phyloP scores from a whole-genome alignment of 805 yeast species.

The Hanseniaspora clermontiae region DNA sequence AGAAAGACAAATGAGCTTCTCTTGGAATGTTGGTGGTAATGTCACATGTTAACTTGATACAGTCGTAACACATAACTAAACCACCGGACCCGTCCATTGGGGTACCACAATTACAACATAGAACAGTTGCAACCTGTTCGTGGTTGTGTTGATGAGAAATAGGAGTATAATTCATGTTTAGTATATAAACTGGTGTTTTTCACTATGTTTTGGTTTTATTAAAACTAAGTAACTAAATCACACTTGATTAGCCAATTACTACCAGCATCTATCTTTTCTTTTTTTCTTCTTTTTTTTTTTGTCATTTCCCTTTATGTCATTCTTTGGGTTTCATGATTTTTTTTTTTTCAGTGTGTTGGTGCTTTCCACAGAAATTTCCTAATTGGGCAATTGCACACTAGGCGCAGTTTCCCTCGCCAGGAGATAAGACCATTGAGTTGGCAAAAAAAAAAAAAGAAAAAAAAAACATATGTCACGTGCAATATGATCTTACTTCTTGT shows the following conservation, averaged over 20 bases:
- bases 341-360: neutral
- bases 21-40: constrained; percentile 90
- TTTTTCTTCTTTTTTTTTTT: too few species aligned
- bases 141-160: constrained; percentile 28
- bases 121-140: constrained; percentile 58
- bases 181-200: too few species aligned
- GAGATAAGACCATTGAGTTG: neutral
- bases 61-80: constrained; percentile 90
- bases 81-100: constrained; percentile 95
- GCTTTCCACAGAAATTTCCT: neutral
- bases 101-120: constrained; percentile 96
- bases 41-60: constrained; percentile 86
- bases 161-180: constrained; percentile 29
- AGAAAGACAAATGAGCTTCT: constrained; percentile 84
- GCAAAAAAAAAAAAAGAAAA: neutral
- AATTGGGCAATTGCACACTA: neutral
- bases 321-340: neutral
- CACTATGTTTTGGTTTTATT: too few species aligned
- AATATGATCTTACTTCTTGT: constrained; percentile 9
- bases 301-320: too few species aligned
- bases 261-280: too few species aligned
- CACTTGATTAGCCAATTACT: too few species aligned
- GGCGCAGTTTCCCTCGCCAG: neutral
- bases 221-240: too few species aligned
- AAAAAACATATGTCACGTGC: neutral